A percentile compares a stretch with the other conserved stretches of the same genome.
phyloP scores from a whole-genome alignment of 768 basidiomycete genomes.

The Porpolomopsis calyptriformis region DNA sequence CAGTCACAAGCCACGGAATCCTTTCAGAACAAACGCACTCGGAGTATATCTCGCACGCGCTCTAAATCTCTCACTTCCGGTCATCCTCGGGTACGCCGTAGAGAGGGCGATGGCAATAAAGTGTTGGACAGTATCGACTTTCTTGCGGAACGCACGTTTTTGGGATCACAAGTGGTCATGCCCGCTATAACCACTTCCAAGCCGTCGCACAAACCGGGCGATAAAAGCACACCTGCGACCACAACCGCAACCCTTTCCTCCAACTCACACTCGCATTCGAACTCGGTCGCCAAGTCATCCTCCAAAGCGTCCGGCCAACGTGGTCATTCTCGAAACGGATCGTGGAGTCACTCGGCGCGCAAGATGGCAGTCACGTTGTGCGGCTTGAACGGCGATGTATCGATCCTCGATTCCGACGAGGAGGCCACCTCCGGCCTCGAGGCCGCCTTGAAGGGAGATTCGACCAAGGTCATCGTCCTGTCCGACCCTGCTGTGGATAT shows the following conservation, averaged over 20 bases:
- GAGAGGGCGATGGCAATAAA: slow-evolving; percentile 16
- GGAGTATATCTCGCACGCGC: slow-evolving; percentile 53
- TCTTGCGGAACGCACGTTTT: slow-evolving; percentile 53
- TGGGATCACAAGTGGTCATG: slow-evolving; percentile 52
- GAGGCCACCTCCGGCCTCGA: slow-evolving; percentile 25
- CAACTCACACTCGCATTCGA: slow-evolving; percentile 26
- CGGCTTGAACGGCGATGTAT: slow-evolving; percentile 14
- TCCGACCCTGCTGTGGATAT: slow-evolving; percentile 30
- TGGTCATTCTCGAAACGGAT: slow-evolving; percentile 33
- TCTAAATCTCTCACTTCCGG: slow-evolving; percentile 40
- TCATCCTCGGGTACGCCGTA: slow-evolving; percentile 3
- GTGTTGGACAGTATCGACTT: slow-evolving; percentile 37
- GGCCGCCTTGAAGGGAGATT: slow-evolving; percentile 28
- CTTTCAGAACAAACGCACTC: slow-evolving; percentile 52
- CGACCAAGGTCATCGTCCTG: slow-evolving; percentile 31
- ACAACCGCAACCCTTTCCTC: not conserved
- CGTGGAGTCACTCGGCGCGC: slow-evolving; percentile 32
- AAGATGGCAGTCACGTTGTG: slow-evolving; percentile 25
- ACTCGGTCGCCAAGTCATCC: slow-evolving; percentile 27
- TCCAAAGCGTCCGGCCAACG: slow-evolving; percentile 23
- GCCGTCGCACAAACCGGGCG: slow-evolving; percentile 4
- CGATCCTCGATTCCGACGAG: slow-evolving; percentile 10
- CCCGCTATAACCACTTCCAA: slow-evolving; percentile 25
- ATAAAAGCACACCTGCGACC: not conserved
- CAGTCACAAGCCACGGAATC: slow-evolving; percentile 50